Conservation (phyloP, 495 filamentous ascomycete genomes). For the Aspergillus taichungensis region DNA sequence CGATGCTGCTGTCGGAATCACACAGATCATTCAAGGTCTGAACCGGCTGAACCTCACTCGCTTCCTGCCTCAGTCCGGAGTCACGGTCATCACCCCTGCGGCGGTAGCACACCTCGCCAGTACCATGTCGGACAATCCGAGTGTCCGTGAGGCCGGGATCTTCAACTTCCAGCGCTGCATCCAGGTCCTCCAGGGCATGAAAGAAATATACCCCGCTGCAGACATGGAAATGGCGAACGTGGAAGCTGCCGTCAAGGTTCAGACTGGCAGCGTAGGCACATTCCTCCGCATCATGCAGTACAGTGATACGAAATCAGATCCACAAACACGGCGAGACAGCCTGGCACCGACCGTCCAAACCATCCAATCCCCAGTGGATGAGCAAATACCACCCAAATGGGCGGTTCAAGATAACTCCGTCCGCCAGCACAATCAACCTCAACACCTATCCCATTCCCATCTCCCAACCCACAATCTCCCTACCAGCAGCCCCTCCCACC, state of each 20-base stretch:
- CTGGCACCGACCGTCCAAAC: not conserved
- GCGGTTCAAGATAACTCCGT: no score
- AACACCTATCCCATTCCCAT: not conserved
- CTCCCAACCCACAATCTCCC: not conserved
- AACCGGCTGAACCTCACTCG: constrained; percentile 58
- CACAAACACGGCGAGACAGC: not conserved
- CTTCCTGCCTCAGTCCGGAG: constrained; percentile 74
- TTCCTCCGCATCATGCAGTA: constrained; percentile 33
- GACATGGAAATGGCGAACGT: constrained; percentile 74
- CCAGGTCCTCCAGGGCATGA: constrained; percentile 64
- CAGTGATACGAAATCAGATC: constrained; percentile 5
- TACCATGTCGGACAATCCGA: constrained; percentile 62
- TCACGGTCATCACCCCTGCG: constrained; percentile 77
- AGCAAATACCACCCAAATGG: no score
- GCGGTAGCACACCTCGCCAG: constrained; percentile 83
- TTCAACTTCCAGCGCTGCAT: constrained; percentile 73
- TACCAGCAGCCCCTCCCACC: not conserved
- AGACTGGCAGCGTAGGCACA: constrained; percentile 21
- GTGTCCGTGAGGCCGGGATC: constrained; percentile 54
- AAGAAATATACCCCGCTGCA: constrained; percentile 75
- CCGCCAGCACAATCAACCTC: not conserved
- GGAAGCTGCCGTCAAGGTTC: constrained; percentile 62
- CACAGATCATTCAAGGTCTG: constrained; percentile 61
- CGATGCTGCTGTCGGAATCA: constrained; percentile 68
- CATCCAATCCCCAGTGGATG: no score